These are phyloP conservation scores for Boletus subparvulus DNA, from an alignment of 768 basidiomycete species.

Conservation along the genomic window DNA sequence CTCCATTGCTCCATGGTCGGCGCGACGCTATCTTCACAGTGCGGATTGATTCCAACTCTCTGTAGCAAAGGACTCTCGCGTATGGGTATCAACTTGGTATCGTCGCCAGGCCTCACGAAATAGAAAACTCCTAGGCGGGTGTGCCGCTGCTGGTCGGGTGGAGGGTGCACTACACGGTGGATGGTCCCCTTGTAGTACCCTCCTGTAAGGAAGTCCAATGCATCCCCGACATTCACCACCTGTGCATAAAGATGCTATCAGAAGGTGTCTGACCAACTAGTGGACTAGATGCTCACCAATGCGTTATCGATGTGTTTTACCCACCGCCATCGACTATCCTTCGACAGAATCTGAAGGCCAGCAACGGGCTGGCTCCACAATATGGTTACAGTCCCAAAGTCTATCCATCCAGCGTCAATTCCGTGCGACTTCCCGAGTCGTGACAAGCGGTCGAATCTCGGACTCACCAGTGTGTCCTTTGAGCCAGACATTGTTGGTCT, in stretches of 20 bases:
- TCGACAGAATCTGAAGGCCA: conserved; percentile 54
- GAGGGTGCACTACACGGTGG: conserved; percentile 63
- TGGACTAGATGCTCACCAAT: conserved; percentile 36
- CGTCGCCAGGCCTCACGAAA: conserved; percentile 53
- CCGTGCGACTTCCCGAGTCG: no score
- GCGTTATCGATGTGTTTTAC: conserved; percentile 60
- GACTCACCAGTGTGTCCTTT: conserved; percentile 57
- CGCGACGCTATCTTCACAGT: conserved; percentile 40
- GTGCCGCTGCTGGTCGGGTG: conserved; percentile 48
- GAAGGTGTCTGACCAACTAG: not conserved
- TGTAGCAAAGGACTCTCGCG: conserved; percentile 49
- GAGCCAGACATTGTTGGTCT: conserved; percentile 57
- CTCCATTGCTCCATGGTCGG: conserved; percentile 57
- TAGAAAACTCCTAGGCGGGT: conserved; percentile 60
- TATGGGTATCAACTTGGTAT: conserved; percentile 45
- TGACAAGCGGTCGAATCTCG: no score
- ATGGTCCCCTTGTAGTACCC: conserved; percentile 60
- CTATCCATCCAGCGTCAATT: conserved; percentile 23
- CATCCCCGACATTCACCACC: conserved; percentile 62
- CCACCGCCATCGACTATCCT: conserved; percentile 56
- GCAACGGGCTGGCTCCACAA: conserved; percentile 62
- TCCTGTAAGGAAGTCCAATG: conserved; percentile 58
- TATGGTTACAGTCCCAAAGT: conserved; percentile 56
- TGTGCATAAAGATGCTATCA: conserved; percentile 18
- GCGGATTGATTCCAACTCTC: conserved; percentile 39